A percentile compares a stretch with the other conserved stretches of the same genome.
Evolutionary conservation across 495 filamentous ascomycete genomes (phyloP).

Genomic region (Bombardia bombarda): DNA sequence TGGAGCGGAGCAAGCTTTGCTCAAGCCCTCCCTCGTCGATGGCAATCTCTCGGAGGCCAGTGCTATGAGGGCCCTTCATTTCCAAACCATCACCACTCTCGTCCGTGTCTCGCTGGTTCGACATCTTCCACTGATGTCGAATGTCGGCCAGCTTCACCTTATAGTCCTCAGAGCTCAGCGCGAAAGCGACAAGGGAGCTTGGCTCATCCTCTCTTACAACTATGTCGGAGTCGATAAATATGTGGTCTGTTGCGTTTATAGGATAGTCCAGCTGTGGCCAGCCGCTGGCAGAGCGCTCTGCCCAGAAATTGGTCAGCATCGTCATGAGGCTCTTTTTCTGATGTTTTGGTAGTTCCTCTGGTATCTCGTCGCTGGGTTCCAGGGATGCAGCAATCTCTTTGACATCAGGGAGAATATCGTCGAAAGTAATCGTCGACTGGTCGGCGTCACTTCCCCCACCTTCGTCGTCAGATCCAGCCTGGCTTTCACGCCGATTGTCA

Average conservation of each 20-base stretch:
- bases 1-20: conserved; percentile 66
- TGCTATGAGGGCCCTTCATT: conserved; percentile 12
- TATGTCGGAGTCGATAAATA: conserved; percentile 96
- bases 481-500: conserved; percentile 41
- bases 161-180: conserved; percentile 79
- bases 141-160: conserved; percentile 66
- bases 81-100: conserved; percentile 22
- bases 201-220: conserved; percentile 97
- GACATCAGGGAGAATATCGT: conserved; percentile 48
- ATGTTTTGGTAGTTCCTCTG: conserved; percentile 77
- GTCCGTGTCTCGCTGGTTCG: conserved; percentile 20
- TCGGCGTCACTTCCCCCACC: conserved; percentile 66
- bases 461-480: conserved; percentile 59
- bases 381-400: conserved; percentile 54
- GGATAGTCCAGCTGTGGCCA: conserved; percentile 96
- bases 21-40: conserved; percentile 55
- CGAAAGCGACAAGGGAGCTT: conserved; percentile 90
- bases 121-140: conserved; percentile 45
- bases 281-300: conserved; percentile 89
- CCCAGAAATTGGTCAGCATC: conserved; percentile 96
- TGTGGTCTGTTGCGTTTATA: conserved; percentile 77
- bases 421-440: conserved; percentile 38
- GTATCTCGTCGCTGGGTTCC: conserved; percentile 54
- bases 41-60: conserved; percentile 11
- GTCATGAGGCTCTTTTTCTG: conserved; percentile 88